Evolutionary conservation across 495 filamentous ascomycete species (phyloP).

Genomic region (Articulospora tetracladia): DNA sequence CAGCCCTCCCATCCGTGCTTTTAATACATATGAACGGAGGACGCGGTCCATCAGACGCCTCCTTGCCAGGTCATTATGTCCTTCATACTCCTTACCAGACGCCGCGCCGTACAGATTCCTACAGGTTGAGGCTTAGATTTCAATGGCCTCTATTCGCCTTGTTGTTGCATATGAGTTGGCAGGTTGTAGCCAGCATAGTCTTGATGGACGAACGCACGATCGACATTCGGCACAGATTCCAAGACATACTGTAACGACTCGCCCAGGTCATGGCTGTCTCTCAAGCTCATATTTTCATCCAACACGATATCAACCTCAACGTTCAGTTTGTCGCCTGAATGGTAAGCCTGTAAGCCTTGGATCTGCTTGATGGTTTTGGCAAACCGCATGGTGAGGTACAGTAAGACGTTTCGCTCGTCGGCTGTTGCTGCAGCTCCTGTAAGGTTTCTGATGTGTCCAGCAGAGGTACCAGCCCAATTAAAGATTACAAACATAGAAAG

Average conservation of each 20-base stretch:
- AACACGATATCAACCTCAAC: slow-evolving; percentile 79
- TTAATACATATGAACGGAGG: too few relatives aligned
- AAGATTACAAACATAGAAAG: slow-evolving; percentile 79
- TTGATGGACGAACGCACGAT: slow-evolving; percentile 68
- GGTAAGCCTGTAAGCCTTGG: slow-evolving; percentile 84
- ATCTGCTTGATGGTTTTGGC: slow-evolving; percentile 85
- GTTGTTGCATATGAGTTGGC: slow-evolving; percentile 82
- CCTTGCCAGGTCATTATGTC: too few relatives aligned
- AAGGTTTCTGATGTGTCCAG: slow-evolving; percentile 77
- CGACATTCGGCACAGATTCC: slow-evolving; percentile 77
- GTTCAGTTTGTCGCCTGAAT: slow-evolving; percentile 84
- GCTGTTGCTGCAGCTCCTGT: slow-evolving; percentile 77
- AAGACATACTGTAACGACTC: slow-evolving; percentile 89
- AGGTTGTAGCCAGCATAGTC: slow-evolving; percentile 82
- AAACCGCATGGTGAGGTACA: slow-evolving; percentile 94
- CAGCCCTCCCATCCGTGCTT: too few relatives aligned
- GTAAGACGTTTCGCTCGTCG: slow-evolving; percentile 76
- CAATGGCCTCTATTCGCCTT: slow-evolving; percentile 29
- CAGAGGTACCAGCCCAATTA: slow-evolving; percentile 76
- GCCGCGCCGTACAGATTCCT: too few relatives aligned
- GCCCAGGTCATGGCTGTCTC: slow-evolving; percentile 84
- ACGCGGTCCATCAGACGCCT: too few relatives aligned
- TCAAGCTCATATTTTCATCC: slow-evolving; percentile 70
- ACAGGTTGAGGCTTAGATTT: neutral
- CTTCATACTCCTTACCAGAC: neutral